These are phyloP conservation scores for Priceomyces medius DNA, from an alignment of 805 yeast species.

Conservation along the genomic window DNA sequence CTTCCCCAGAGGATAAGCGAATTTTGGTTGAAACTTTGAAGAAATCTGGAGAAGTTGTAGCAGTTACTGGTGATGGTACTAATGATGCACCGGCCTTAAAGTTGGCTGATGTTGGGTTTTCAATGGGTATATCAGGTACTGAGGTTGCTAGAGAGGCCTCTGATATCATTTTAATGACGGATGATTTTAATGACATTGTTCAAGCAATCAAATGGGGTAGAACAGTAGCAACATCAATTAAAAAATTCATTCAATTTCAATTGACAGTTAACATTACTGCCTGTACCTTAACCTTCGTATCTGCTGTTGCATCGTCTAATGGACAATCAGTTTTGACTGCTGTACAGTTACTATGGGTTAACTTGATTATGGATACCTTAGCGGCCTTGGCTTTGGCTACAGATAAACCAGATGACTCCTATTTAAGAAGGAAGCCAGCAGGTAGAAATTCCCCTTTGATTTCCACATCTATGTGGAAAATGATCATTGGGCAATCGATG, in stretches of 20 bases:
- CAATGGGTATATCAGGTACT: slow-evolving; percentile 98
- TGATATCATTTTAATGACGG: slow-evolving; percentile 88
- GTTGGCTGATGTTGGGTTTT: slow-evolving; percentile 95
- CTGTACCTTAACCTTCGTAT: slow-evolving; percentile 87
- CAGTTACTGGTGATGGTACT: slow-evolving; percentile 99
- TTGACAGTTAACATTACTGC: slow-evolving; percentile 96
- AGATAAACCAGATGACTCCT: slow-evolving; percentile 86
- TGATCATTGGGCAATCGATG: slow-evolving; percentile 86
- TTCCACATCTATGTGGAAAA: slow-evolving; percentile 94
- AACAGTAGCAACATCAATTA: slow-evolving; percentile 90
- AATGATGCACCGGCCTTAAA: slow-evolving; percentile 98
- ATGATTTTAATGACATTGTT: slow-evolving; percentile 91
- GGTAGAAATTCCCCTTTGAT: slow-evolving; percentile 80
- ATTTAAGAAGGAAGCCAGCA: slow-evolving; percentile 78
- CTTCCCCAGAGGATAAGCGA: slow-evolving; percentile 94
- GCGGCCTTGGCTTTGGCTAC: slow-evolving; percentile 98
- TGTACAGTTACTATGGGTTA: slow-evolving; percentile 96
- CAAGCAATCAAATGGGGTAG: slow-evolving; percentile 99
- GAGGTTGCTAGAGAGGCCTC: slow-evolving; percentile 99
- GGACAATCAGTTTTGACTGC: slow-evolving; percentile 92
- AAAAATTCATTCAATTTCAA: slow-evolving; percentile 95
- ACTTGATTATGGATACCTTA: slow-evolving; percentile 95
- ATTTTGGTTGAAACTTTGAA: slow-evolving; percentile 79
- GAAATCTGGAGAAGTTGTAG: slow-evolving; percentile 86
- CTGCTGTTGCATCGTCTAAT: slow-evolving; percentile 81